Conservation (phyloP, 768 basidiomycete genomes). For the Amanita muscaria region DNA sequence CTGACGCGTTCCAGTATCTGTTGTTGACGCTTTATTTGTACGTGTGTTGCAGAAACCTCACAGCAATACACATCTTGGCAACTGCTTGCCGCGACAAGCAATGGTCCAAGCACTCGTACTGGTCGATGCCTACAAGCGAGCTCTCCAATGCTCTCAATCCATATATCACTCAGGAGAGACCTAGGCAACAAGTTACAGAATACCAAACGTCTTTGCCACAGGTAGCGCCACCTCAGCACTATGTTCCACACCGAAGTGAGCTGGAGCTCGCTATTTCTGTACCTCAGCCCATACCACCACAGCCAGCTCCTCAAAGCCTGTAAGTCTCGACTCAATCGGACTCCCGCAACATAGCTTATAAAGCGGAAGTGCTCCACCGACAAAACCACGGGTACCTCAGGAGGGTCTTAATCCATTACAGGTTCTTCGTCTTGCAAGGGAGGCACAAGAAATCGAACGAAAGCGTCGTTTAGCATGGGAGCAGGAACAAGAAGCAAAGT, state of each 20-base stretch:
- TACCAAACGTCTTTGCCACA: slow-evolving; percentile 20
- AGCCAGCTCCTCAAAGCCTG: slow-evolving; percentile 28
- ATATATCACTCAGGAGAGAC: slow-evolving; percentile 38
- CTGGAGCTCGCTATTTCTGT: slow-evolving; percentile 54
- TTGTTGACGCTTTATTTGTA: slow-evolving; percentile 2
- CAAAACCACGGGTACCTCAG: slow-evolving; percentile 18
- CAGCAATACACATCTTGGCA: background rate
- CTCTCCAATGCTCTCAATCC: slow-evolving; percentile 76
- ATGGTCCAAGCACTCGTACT: slow-evolving; percentile 1
- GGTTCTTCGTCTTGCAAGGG: slow-evolving; percentile 44
- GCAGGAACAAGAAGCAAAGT: slow-evolving; percentile 56
- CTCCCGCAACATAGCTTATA: too few relatives aligned
- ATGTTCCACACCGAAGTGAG: slow-evolving; percentile 54
- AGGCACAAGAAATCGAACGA: slow-evolving; percentile 53
- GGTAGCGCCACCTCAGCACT: slow-evolving; percentile 26
- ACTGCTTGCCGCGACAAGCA: background rate
- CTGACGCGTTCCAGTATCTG: slow-evolving; percentile 36
- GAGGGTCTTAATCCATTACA: slow-evolving; percentile 40
- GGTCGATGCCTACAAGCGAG: slow-evolving; percentile 56
- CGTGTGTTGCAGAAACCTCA: slow-evolving; percentile 6
- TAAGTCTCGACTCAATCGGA: slow-evolving; percentile 19
- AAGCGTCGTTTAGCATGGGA: slow-evolving; percentile 61
- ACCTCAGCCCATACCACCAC: slow-evolving; percentile 29
- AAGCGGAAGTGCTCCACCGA: slow-evolving; percentile 3
- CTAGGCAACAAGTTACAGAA: slow-evolving; percentile 16